phyloP scores from a whole-genome alignment of 1,284 basidiomycete species.

The Ceratobasidium sp. region DNA sequence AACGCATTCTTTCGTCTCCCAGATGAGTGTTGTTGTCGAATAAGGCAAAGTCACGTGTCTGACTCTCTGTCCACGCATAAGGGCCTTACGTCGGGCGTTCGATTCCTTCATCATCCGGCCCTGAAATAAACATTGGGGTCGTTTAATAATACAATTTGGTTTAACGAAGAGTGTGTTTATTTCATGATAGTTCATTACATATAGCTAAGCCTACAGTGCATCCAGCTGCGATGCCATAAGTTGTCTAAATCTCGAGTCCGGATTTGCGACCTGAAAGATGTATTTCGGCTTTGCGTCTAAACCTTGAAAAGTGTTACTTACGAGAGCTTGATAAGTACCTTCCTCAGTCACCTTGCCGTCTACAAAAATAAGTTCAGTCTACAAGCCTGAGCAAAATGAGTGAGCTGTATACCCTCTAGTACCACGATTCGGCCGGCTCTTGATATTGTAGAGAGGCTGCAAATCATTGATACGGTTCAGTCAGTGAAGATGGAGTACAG shows the following conservation, averaged over 20 bases:
- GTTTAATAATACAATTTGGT: too few relatives aligned
- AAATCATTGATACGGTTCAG: background rate
- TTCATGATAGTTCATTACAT: too few relatives aligned
- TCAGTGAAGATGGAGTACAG: background rate
- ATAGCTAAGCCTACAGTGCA: constrained; percentile 55
- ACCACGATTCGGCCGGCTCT: constrained; percentile 89
- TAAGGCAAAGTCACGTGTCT: too few relatives aligned
- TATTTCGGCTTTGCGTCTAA: background rate
- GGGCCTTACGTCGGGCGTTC: too few relatives aligned
- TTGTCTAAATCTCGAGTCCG: constrained; percentile 81
- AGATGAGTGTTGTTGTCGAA: too few relatives aligned
- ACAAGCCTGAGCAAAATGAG: background rate
- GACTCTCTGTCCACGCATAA: too few relatives aligned
- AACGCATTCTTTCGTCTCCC: too few relatives aligned
- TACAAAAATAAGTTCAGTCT: constrained; percentile 53
- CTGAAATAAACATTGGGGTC: too few relatives aligned
- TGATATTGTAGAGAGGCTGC: constrained; percentile 82
- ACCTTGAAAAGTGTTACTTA: constrained; percentile 57
- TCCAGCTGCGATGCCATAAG: constrained; percentile 90
- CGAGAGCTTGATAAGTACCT: constrained; percentile 85
- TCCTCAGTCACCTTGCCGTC: constrained; percentile 87
- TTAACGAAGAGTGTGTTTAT: too few relatives aligned
- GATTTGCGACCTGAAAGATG: constrained; percentile 67
- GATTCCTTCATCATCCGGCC: too few relatives aligned
- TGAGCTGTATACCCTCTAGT: constrained; percentile 73